Evolutionary conservation across 2,329 filamentous ascomycete genomes (phyloP), one percentile per base, ranked within the genome.

Genomic region (Neofusicoccum sp.): DNA sequence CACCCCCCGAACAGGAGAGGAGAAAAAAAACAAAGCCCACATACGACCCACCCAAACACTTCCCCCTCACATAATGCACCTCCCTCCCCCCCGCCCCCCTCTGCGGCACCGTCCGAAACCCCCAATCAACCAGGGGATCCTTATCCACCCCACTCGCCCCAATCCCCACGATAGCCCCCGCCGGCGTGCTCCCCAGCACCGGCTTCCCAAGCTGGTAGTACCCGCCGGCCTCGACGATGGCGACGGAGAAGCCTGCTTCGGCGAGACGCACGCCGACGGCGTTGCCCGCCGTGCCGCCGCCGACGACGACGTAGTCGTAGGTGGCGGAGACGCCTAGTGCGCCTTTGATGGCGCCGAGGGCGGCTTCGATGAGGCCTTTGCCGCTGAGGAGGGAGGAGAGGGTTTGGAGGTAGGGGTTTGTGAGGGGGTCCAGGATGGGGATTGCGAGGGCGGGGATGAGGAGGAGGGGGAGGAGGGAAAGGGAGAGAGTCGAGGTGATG

Each of bases 151-250:
- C 63, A 4, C 44, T 44, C 39, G 66, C 67, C 4, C 70, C 70
- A n/a, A 67, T 64, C 28, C 66, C 67, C 16, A 72, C 43, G 7
- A 71, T 65, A 60, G 68, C 68, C n/a, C 68, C 67, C 37, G 65
- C 68, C 3, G 70, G 71, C 9, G 73, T 67, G 34, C 67, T 62
- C 9, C 65, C 67, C 3, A 62, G 48, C 39, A 72, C 71, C 1
- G 67, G 67, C 56, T 72, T 70, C 39, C 33, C 45, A 14, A 72
- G 43, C 49, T 74, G 68, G 49, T 72, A 73, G 64, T 71, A 73
- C 4, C 29, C 36, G 0, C 75, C 74, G 8, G 73, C 74, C 66
- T 77, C 74, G 48, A 76, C 68, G 3, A 76, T 67, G 1, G 73
- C 74, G 31, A 77, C 70, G 6, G 68, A 44, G 39, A 33, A 33